Percentiles rank a stretch among this genome's conserved stretches.
These are phyloP conservation scores for Tremella fuciformis DNA, from an alignment of 768 basidiomycete species.

Conservation along the genomic window DNA sequence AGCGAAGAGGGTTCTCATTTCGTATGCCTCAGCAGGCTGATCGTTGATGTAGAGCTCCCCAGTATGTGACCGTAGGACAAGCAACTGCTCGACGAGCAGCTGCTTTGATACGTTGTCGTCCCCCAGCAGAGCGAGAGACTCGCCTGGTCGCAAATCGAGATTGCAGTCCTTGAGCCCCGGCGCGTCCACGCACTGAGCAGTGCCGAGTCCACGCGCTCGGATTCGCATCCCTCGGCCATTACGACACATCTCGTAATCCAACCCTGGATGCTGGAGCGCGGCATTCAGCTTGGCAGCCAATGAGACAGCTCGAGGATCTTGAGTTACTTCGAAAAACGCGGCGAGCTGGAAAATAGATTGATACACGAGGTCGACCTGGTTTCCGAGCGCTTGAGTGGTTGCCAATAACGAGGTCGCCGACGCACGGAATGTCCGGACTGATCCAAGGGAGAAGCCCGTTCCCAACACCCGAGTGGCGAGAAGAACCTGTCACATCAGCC, in stretches of 20 bases:
- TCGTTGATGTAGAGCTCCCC: slow-evolving; percentile 71
- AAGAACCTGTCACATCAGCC: slow-evolving; percentile 59
- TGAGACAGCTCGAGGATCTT: slow-evolving; percentile 50
- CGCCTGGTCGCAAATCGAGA: slow-evolving; percentile 69
- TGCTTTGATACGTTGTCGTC: slow-evolving; percentile 60
- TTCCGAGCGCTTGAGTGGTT: slow-evolving; percentile 63
- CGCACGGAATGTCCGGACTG: slow-evolving; percentile 76
- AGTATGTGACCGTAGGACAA: slow-evolving; percentile 67
- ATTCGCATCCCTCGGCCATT: slow-evolving; percentile 64
- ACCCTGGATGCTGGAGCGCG: slow-evolving; percentile 55
- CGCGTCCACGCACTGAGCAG: slow-evolving; percentile 59
- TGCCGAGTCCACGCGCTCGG: slow-evolving; percentile 64
- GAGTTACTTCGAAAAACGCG: slow-evolving; percentile 75
- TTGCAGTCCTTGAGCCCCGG: slow-evolving; percentile 61
- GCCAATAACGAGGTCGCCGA: slow-evolving; percentile 71
- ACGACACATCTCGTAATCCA: slow-evolving; percentile 29
- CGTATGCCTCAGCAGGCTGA: slow-evolving; percentile 63
- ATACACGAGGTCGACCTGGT: slow-evolving; percentile 69
- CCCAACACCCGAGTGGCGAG: slow-evolving; percentile 69
- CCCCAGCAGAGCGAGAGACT: slow-evolving; percentile 77
- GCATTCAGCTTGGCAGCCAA: background rate
- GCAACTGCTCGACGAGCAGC: slow-evolving; percentile 74
- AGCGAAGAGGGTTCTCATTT: slow-evolving; percentile 68
- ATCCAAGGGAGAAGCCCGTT: slow-evolving; percentile 71
- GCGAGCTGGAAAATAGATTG: slow-evolving; percentile 83